These are phyloP conservation scores for Quercus berberidifolia DNA, from an alignment of 306 rosid species.

Conservation along the genomic window DNA sequence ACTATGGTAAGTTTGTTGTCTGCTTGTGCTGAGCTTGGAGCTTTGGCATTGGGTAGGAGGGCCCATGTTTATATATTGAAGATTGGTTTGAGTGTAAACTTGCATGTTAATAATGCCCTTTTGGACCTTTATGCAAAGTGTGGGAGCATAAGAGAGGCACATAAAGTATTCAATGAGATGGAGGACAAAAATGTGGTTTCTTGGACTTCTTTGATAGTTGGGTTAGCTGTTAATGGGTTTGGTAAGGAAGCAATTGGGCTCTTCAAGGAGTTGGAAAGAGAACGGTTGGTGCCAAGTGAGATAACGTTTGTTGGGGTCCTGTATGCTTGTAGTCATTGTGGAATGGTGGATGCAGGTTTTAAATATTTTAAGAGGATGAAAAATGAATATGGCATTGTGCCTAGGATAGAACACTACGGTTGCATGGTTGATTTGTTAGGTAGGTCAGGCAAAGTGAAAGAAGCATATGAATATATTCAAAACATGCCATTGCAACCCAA, in stretches of 20 bases:
- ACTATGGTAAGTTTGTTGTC: slow-evolving; percentile 57
- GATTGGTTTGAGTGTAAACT: slow-evolving; percentile 37
- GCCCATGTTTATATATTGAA: slow-evolving; percentile 43
- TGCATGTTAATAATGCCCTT: slow-evolving; percentile 39
- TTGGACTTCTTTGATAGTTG: slow-evolving; percentile 52
- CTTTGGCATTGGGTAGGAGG: slow-evolving; percentile 47
- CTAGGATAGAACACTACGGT: slow-evolving; percentile 55
- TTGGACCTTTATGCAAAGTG: slow-evolving; percentile 55
- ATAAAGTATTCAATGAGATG: slow-evolving; percentile 38
- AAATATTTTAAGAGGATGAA: slow-evolving; percentile 45
- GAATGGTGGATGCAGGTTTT: slow-evolving; percentile 57
- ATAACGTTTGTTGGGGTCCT: slow-evolving; percentile 56
- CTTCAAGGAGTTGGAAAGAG: slow-evolving; percentile 46
- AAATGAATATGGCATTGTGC: slow-evolving; percentile 40
- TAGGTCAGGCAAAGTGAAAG: slow-evolving; percentile 54
- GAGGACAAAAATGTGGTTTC: slow-evolving; percentile 36
- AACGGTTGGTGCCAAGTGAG: slow-evolving; percentile 36
- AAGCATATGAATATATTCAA: slow-evolving; percentile 48
- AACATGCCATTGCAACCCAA: slow-evolving; percentile 50
- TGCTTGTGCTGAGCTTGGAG: slow-evolving; percentile 59
- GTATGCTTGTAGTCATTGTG: slow-evolving; percentile 65
- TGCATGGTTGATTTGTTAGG: slow-evolving; percentile 59
- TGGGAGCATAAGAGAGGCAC: slow-evolving; percentile 44
- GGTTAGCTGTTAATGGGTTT: slow-evolving; percentile 65
- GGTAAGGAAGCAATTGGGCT: slow-evolving; percentile 50